These are phyloP conservation scores for Aspergillus candidus DNA, from an alignment of 2,329 filamentous ascomycete genomes.

Conservation along the genomic window DNA sequence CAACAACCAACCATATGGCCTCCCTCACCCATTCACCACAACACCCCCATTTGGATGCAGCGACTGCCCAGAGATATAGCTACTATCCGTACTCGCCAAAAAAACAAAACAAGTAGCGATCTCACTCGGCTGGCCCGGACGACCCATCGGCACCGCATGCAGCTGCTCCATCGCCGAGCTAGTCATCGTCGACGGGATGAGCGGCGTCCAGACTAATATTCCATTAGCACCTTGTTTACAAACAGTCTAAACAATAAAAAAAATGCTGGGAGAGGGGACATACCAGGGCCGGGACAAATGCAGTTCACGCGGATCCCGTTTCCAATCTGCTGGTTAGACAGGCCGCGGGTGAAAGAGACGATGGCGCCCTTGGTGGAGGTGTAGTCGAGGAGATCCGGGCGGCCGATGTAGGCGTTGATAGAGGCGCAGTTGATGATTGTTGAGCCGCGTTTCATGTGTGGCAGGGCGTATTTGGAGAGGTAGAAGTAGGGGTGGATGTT, in stretches of 20 bases:
- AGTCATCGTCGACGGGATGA: conserved; percentile 68
- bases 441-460: conserved; percentile 66
- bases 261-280: conserved; percentile 9
- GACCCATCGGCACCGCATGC: conserved; percentile 63
- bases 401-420: conserved; percentile 76
- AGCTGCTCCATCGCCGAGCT: conserved; percentile 67
- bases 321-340: conserved; percentile 67
- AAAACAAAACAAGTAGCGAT: conserved; percentile 79
- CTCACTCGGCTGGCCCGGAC: conserved; percentile 73
- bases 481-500: conserved; percentile 82
- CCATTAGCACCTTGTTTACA: too few relatives aligned
- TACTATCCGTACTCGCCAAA: conserved; percentile 67
- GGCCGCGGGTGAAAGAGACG: conserved; percentile 68
- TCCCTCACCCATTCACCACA: conserved; percentile 43
- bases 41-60: conserved; percentile 58
- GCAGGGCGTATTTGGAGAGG: conserved; percentile 68
- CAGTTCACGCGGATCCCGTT: conserved; percentile 72
- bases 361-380: conserved; percentile 69
- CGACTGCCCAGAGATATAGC: conserved; percentile 67
- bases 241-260: background rate
- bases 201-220: conserved; percentile 62
- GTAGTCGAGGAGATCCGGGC: conserved; percentile 75
- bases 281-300: conserved; percentile 65
- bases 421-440: conserved; percentile 83
- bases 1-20: too few relatives aligned